phyloP scores from a whole-genome alignment of 352 stramenopile species.

The Phytophthora sp. region DNA sequence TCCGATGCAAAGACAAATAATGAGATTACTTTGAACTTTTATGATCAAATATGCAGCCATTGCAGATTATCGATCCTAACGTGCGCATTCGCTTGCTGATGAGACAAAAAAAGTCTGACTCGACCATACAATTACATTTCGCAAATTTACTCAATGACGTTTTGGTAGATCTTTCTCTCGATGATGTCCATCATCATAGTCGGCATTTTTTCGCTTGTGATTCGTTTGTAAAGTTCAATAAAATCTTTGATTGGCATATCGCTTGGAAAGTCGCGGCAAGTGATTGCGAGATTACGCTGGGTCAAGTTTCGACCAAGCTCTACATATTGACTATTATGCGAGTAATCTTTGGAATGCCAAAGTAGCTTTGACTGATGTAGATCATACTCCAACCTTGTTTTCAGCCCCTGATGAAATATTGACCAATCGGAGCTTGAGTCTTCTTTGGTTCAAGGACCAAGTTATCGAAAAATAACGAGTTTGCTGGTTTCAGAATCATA shows the following conservation, averaged over 20 bases:
- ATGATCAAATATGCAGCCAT: slow-evolving; percentile 22
- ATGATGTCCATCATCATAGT: slow-evolving; percentile 29
- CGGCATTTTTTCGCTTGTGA: slow-evolving; percentile 12
- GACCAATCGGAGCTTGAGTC: slow-evolving; percentile 16
- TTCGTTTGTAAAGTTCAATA: slow-evolving; percentile 26
- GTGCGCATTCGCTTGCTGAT: slow-evolving; percentile 25
- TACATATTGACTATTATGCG: slow-evolving; percentile 25
- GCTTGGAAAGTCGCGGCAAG: slow-evolving; percentile 12
- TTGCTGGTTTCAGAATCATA: slow-evolving; percentile 25
- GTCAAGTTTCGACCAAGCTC: slow-evolving; percentile 22
- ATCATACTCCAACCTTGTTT: slow-evolving; percentile 20
- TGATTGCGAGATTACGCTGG: slow-evolving; percentile 19
- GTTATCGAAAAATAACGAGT: slow-evolving; percentile 24
- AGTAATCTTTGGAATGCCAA: slow-evolving; percentile 21
- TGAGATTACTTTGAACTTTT: slow-evolving; percentile 15
- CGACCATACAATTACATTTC: slow-evolving; percentile 15
- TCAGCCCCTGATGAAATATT: slow-evolving; percentile 16
- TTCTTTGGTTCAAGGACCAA: too few species aligned
- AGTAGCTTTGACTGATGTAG: slow-evolving; percentile 25
- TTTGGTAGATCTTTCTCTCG: slow-evolving; percentile 21
- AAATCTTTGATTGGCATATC: slow-evolving; percentile 15
- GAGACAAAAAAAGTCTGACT: slow-evolving; percentile 24
- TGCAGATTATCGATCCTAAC: slow-evolving; percentile 20
- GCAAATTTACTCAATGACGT: slow-evolving; percentile 16
- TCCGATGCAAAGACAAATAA: slow-evolving; percentile 19